phyloP scores from a whole-genome alignment of 1,139 yeast genomes.

The Saccharomyces hybrid region DNA sequence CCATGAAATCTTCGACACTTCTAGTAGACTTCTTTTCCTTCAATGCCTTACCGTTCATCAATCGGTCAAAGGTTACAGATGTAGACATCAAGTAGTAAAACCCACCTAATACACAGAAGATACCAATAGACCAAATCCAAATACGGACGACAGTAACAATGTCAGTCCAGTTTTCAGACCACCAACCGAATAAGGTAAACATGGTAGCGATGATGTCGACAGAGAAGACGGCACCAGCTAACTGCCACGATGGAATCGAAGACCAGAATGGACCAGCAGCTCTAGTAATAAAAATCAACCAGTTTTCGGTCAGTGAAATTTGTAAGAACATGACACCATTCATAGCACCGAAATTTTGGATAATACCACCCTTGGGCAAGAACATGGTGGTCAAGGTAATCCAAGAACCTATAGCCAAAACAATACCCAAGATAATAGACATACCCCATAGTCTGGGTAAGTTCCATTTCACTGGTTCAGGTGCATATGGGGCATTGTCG shows the following conservation, averaged over 20 bases:
- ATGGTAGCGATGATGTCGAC: constrained; percentile 86
- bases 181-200: constrained; percentile 93
- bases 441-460: constrained; percentile 95
- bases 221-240: constrained; percentile 81
- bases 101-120: constrained; percentile 94
- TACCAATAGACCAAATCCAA: constrained; percentile 94
- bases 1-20: constrained; percentile 89
- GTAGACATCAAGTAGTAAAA: constrained; percentile 88
- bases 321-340: constrained; percentile 90
- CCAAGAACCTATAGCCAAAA: constrained; percentile 88
- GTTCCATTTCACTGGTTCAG: constrained; percentile 97
- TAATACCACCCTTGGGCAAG: constrained; percentile 79
- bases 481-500: constrained; percentile 97
- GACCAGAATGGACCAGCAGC: constrained; percentile 96
- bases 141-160: constrained; percentile 88
- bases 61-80: constrained; percentile 80
- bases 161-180: constrained; percentile 97
- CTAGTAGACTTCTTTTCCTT: constrained; percentile 63
- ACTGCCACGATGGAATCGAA: constrained; percentile 88
- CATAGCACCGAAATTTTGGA: constrained; percentile 88
- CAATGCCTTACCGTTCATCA: constrained; percentile 83
- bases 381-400: constrained; percentile 86
- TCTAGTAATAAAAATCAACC: constrained; percentile 93
- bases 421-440: constrained; percentile 74
- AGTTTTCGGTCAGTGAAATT: constrained; percentile 87